These are phyloP conservation scores for Syzygium aromaticum DNA, from an alignment of 345 rosid species.

Conservation along the genomic window DNA sequence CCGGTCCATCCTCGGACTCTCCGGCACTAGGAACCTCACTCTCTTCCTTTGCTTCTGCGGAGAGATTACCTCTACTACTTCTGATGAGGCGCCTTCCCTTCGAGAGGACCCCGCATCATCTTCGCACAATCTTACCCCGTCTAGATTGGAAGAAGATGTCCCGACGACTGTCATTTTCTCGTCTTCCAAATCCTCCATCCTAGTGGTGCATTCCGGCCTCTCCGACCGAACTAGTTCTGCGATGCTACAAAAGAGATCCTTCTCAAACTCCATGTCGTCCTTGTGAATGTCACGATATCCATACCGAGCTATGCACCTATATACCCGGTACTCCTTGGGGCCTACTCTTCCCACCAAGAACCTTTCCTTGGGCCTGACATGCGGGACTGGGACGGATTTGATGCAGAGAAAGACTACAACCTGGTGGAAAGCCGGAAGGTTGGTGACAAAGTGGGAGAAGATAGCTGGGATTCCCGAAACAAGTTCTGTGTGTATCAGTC, in stretches of 20 bases:
- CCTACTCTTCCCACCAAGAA: constrained; percentile 87
- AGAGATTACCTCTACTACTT: constrained; percentile 12
- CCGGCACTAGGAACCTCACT: constrained; percentile 79
- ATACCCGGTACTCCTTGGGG: constrained; percentile 70
- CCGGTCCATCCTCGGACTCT: constrained; percentile 30
- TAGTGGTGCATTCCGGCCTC: constrained; percentile 14
- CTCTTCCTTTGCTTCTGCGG: constrained; percentile 32
- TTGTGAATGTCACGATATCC: constrained; percentile 88
- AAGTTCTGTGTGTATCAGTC: constrained; percentile 86
- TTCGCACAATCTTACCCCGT: constrained; percentile 47
- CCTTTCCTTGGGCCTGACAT: constrained; percentile 79
- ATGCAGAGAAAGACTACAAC: constrained; percentile 88
- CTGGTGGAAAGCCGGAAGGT: constrained; percentile 99
- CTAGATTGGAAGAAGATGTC: constrained; percentile 45
- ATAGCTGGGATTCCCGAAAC: constrained; percentile 94
- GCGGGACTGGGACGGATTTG: constrained; percentile 94
- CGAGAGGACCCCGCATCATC: constrained; percentile 15
- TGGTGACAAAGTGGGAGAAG: constrained; percentile 95
- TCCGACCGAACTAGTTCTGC: constrained; percentile 76
- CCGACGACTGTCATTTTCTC: constrained; percentile 75
- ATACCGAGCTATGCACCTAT: constrained; percentile 88
- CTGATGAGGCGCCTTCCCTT: constrained; percentile 8
- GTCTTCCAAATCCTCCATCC: constrained; percentile 18
- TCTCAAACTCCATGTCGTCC: constrained; percentile 82
- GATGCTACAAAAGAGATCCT: constrained; percentile 72